Base-by-base conservation (phyloP, 2,329 filamentous ascomycete species). In the Penicillium freii region DNA sequence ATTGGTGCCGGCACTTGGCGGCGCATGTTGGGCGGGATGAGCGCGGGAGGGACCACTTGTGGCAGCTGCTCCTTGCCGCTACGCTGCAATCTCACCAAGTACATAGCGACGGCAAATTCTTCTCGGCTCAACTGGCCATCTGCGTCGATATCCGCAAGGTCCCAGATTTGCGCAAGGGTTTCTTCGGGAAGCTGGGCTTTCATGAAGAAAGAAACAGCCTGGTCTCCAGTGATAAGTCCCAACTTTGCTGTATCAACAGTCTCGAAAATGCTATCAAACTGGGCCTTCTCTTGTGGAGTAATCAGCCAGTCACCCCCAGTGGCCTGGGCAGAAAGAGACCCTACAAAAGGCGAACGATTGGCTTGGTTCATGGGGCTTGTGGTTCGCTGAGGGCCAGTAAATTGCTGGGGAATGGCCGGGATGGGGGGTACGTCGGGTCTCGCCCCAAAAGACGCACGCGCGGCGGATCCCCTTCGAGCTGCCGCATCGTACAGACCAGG, bases 61-160 rank as follows among this genome's bases (percentile, higher is more conserved):
- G 94, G 94, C 33, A 97, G 75, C 29, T 84, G 79, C 55, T 87
- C 85, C 56, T 86, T 85, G 61, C 87, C 88, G 62, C 84, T 89
- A 53, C 92, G 84, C 73, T 97, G 92, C 72, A 96, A 90, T 60
- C 92, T 86, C 67, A 99, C 97, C 50, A 99, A 81, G 71, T 95
- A 95, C 92, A 99, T 97, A 52, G 94, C 93, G 46, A 99, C 92
- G 0, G 94, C 92, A 71, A 99, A 99, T 67, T 96, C 92, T 65
- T 99, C 94, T 66, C 85, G 86, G 46, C 84, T 92, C 56, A 99
- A 80, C 56, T 89, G 87, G 11, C 94, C 94, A 65, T 92, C 89
- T 8, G 91, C 94, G 69, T 91, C 91, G 75, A 97, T 91, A 75
- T 99, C 94, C 15, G 94, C 89, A 31, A 99, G 84, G 73, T 99